Conservation (phyloP, 2,329 filamentous ascomycete genomes). For the Pestalotiopsis sp. region DNA sequence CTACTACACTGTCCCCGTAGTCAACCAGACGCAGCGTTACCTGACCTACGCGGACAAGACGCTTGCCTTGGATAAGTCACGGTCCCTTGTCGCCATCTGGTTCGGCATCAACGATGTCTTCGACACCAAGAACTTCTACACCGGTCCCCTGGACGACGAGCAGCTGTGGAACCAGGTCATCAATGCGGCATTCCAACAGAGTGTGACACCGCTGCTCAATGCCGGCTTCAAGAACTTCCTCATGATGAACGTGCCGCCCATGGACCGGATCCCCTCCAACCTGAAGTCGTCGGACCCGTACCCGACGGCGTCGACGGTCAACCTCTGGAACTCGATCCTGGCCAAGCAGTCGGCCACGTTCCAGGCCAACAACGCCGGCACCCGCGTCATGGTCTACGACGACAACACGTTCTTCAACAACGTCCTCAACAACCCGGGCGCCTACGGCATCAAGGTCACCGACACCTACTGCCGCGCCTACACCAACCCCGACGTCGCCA, state of each 20-base stretch:
- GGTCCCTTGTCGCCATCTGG: slow-evolving; percentile 50
- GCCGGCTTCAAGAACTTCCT: slow-evolving; percentile 54
- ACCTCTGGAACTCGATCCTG: slow-evolving; percentile 46
- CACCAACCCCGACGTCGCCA: slow-evolving; percentile 24
- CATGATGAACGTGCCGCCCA: slow-evolving; percentile 53
- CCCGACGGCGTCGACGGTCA: slow-evolving; percentile 48
- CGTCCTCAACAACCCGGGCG: slow-evolving; percentile 27
- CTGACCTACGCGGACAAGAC: slow-evolving; percentile 42
- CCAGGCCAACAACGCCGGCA: slow-evolving; percentile 19
- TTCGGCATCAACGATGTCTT: slow-evolving; percentile 61
- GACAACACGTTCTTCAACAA: slow-evolving; percentile 33
- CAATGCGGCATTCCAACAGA: slow-evolving; percentile 38
- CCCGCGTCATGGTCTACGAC: slow-evolving; percentile 29
- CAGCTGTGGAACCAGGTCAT: slow-evolving; percentile 46
- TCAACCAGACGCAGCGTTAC: slow-evolving; percentile 52
- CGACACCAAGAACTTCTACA: slow-evolving; percentile 42
- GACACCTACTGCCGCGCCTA: slow-evolving; percentile 29
- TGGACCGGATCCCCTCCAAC: slow-evolving; percentile 46
- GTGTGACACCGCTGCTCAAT: slow-evolving; percentile 45
- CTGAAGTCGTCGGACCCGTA: slow-evolving; percentile 32
- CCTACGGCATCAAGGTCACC: slow-evolving; percentile 30
- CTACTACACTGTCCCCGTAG: slow-evolving; percentile 48
- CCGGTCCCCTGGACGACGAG: slow-evolving; percentile 42
- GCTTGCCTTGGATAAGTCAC: slow-evolving; percentile 22
- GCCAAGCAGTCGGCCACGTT: slow-evolving; percentile 36